Evolutionary conservation across 1,284 basidiomycete species (phyloP).

Genomic region (Ustilago shanxiensis): DNA sequence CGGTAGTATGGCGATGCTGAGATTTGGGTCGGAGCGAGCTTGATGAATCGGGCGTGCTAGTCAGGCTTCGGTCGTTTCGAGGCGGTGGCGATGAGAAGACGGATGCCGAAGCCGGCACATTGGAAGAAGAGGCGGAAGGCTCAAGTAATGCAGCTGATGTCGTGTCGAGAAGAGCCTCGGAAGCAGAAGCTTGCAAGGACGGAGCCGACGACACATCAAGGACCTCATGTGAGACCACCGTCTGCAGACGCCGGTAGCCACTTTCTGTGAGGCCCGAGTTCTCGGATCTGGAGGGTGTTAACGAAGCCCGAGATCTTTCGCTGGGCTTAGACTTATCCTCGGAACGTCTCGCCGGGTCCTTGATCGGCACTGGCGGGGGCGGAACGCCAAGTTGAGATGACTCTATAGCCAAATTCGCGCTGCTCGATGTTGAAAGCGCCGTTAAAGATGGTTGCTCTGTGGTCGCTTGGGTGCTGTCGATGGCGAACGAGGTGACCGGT

Average conservation of each 20-base stretch:
- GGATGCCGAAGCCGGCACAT: neutral
- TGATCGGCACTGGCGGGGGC: conserved; percentile 39
- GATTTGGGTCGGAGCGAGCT: conserved; percentile 30
- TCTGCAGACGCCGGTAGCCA: conserved; percentile 33
- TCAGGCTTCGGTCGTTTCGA: conserved; percentile 21
- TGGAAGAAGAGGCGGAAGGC: conserved; percentile 3
- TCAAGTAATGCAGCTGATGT: neutral
- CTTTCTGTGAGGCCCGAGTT: conserved; percentile 25
- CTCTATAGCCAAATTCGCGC: neutral
- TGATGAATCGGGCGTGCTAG: conserved; percentile 29
- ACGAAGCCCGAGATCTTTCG: conserved; percentile 1
- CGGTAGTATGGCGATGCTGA: conserved; percentile 45
- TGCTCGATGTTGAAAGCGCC: neutral
- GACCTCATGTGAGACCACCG: conserved; percentile 49
- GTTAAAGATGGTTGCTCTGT: neutral
- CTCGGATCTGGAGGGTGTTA: conserved; percentile 33
- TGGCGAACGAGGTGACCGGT: neutral
- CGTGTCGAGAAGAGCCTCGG: conserved; percentile 9
- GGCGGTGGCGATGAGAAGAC: conserved; percentile 11
- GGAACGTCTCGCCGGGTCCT: conserved; percentile 37
- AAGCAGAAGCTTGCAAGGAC: conserved; percentile 16
- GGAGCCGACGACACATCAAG: conserved; percentile 21
- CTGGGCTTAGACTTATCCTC: conserved; percentile 21
- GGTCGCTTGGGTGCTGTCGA: neutral
- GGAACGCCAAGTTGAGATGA: neutral